These are phyloP conservation scores for Chaetothyriales sp. DNA, from an alignment of 2,329 filamentous ascomycete species.

Conservation along the genomic window DNA sequence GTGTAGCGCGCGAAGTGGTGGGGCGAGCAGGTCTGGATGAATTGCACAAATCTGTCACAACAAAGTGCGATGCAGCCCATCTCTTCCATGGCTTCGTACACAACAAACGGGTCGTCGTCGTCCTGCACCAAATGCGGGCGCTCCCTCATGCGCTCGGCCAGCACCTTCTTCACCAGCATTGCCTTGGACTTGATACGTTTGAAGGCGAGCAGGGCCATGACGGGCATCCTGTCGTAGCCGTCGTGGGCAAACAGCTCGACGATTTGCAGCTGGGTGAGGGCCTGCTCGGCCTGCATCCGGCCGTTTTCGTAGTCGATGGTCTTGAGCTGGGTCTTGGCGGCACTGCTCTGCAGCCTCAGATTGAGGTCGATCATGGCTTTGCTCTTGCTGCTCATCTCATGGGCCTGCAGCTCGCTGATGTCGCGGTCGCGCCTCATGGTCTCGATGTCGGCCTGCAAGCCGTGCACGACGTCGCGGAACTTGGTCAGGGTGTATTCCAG, in stretches of 20 bases:
- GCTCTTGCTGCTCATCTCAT: constrained; percentile 75
- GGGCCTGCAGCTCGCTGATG: constrained; percentile 86
- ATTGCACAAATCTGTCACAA: constrained; percentile 44
- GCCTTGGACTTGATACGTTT: constrained; percentile 83
- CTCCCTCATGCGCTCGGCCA: constrained; percentile 63
- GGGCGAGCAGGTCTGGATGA: constrained; percentile 63
- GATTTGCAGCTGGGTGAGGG: constrained; percentile 74
- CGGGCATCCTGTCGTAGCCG: constrained; percentile 66
- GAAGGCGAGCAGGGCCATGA: constrained; percentile 79
- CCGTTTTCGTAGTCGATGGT: constrained; percentile 83
- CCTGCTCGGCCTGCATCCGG: constrained; percentile 77
- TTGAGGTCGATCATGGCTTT: constrained; percentile 95
- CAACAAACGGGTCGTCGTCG: constrained; percentile 67
- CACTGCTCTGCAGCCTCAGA: constrained; percentile 79
- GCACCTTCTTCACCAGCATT: constrained; percentile 58
- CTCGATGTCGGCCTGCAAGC: constrained; percentile 71
- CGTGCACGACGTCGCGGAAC: constrained; percentile 79
- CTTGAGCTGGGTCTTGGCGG: constrained; percentile 83
- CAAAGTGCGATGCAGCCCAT: constrained; percentile 71
- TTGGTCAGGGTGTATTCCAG: constrained; percentile 79
- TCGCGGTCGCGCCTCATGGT: constrained; percentile 77
- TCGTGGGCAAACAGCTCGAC: constrained; percentile 81
- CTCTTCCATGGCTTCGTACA: constrained; percentile 72
- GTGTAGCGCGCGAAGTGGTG: constrained; percentile 68
- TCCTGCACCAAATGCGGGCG: constrained; percentile 55